phyloP scores from a whole-genome alignment of 495 filamentous ascomycete genomes.

The Penicillium samsonianum region DNA sequence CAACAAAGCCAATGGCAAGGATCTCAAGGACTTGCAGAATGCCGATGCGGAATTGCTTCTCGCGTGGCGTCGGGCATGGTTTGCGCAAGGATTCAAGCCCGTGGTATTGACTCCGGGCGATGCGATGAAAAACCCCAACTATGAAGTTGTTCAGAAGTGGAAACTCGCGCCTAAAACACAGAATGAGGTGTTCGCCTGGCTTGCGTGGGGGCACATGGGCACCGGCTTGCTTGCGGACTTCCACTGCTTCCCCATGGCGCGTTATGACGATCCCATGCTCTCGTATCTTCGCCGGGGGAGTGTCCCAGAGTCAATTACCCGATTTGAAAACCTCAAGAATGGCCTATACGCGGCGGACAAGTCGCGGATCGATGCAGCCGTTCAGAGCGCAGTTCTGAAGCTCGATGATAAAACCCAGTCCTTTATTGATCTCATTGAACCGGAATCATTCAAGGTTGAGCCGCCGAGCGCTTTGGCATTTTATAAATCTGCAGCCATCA shows the following conservation, averaged over 20 bases:
- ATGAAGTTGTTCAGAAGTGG: constrained; percentile 60
- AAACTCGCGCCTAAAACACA: constrained; percentile 58
- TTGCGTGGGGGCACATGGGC: constrained; percentile 94
- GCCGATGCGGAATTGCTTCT: constrained; percentile 79
- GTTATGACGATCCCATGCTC: constrained; percentile 71
- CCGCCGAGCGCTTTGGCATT: constrained; percentile 70
- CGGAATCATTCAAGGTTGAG: constrained; percentile 65
- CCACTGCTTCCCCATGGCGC: constrained; percentile 81
- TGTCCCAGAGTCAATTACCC: constrained; percentile 64
- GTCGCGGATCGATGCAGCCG: constrained; percentile 59
- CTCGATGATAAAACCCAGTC: constrained; percentile 54
- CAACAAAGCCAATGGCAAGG: constrained; percentile 44
- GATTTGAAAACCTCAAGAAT: constrained; percentile 71
- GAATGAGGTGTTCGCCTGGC: constrained; percentile 76
- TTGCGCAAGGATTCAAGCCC: constrained; percentile 87
- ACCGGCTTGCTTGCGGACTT: constrained; percentile 79
- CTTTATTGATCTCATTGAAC: constrained; percentile 57
- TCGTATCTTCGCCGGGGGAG: constrained; percentile 70
- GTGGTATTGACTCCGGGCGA: constrained; percentile 78
- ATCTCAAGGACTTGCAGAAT: constrained; percentile 58
- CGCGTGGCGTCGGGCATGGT: constrained; percentile 91
- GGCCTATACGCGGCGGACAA: constrained; percentile 76
- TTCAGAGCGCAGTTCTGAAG: constrained; percentile 65
- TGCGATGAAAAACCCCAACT: constrained; percentile 81
- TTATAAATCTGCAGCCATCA: constrained; percentile 67